Evolutionary conservation across 495 filamentous ascomycete genomes (phyloP), one percentile per base, ranked within the genome.

Genomic region (Aeminium ludgeri): DNA sequence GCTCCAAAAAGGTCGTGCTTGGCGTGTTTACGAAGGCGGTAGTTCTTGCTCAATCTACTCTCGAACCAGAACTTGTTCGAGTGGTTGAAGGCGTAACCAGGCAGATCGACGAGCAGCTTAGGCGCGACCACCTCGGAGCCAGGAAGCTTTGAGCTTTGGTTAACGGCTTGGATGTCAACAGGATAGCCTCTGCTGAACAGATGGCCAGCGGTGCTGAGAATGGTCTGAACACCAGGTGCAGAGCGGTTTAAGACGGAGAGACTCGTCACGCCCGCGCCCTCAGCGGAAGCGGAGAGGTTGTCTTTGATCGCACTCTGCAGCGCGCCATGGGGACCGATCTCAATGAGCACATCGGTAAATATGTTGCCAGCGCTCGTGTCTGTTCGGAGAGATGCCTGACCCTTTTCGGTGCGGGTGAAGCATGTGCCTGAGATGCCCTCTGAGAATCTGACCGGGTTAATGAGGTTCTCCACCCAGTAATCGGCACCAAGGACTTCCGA

Each of bases 1-100:
- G 60, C 54, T 0, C 76, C 76, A 1, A 80, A 57, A 0, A 79
- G 54, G 47, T 76, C 70, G 27, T 68, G 68, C 5, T 64, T 55
- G 1, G 57, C 49, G 13, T 56, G 53, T 1, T 58, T 56, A 19
- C 65, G 60, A 29, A 61, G 58, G 34, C 70, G 65, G 46, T 72
- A 70, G 1, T 38, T 16, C 13, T 60, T 52, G n/a, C 65, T 69
- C 44, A 65, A 58, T 7, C 72, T 17, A 37, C 29, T 13, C 39
- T 33, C 34, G 35, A 40, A 18, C 40, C 46, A 30, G 43, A 34
- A 15, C 5, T 29, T 27, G 7, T 35, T 11, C 10, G 30, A 27
- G 23, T 36, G 30, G 15, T 44, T 13, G 33, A 30, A 40, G 11
- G 37, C 27, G 10, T 40, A 40, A 2, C 7, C 10, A 16, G 37